A percentile compares a stretch with the other conserved stretches of the same genome.
These are phyloP conservation scores for Hypomontagnella monticulosa DNA, from an alignment of 495 filamentous ascomycete genomes.

Conservation along the genomic window DNA sequence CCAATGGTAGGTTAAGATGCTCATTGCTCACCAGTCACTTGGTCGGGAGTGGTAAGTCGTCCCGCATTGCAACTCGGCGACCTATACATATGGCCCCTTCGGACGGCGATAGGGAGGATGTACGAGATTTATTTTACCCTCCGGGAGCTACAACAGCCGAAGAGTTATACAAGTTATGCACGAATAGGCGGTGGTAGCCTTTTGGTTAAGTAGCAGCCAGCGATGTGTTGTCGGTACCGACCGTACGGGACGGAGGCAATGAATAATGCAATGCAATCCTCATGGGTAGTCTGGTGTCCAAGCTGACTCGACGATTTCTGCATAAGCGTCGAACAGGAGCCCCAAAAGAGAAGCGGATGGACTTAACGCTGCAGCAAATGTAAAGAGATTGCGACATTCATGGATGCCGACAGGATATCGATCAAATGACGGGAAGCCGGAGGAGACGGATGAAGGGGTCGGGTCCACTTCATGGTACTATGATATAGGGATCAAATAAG, in stretches of 20 bases:
- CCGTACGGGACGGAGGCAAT: slow-evolving; percentile 35
- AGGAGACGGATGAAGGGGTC: slow-evolving; percentile 27
- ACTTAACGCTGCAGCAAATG: slow-evolving; percentile 25
- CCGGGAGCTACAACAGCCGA: slow-evolving; percentile 14
- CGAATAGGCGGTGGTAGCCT: slow-evolving; percentile 3
- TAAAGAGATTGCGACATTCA: slow-evolving; percentile 37
- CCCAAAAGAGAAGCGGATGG: slow-evolving; percentile 41
- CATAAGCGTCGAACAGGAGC: slow-evolving; percentile 28
- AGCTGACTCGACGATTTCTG: slow-evolving; percentile 29
- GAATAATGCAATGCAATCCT: slow-evolving; percentile 33
- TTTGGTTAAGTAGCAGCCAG: neutral
- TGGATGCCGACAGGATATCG: slow-evolving; percentile 31
- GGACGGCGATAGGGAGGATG: slow-evolving; percentile 12
- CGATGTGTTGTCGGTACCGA: slow-evolving; percentile 40
- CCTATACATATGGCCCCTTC: neutral
- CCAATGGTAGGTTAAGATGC: slow-evolving; percentile 34
- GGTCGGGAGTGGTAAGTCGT: slow-evolving; percentile 30
- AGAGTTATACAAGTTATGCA: slow-evolving; percentile 1
- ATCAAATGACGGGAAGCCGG: slow-evolving; percentile 42
- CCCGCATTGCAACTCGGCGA: slow-evolving; percentile 25
- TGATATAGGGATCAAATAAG: too few relatives aligned
- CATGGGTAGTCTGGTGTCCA: slow-evolving; percentile 3
- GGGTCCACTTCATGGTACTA: slow-evolving; percentile 7
- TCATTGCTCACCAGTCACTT: slow-evolving; percentile 3
- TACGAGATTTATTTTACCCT: neutral